Conservation (phyloP, 2,329 filamentous ascomycete species). For the Colletotrichum falcatum region DNA sequence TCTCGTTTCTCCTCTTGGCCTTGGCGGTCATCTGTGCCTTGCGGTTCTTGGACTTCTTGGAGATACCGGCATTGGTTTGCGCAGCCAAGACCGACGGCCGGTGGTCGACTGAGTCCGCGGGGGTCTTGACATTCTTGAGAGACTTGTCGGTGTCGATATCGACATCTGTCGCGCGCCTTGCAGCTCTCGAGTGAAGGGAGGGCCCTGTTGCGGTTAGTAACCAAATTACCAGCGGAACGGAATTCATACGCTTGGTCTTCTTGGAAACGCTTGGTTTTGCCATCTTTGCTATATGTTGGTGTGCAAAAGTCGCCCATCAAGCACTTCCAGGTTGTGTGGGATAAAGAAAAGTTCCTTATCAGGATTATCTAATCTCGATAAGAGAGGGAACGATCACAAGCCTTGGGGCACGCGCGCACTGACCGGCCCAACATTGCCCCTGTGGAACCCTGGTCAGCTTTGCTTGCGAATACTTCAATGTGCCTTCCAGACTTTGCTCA, state of each 20-base stretch:
- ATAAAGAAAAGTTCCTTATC: slow-evolving; percentile 40
- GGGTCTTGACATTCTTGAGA: slow-evolving; percentile 69
- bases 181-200: slow-evolving; percentile 79
- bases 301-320: slow-evolving; percentile 17
- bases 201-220: slow-evolving; percentile 57
- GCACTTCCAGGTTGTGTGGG: slow-evolving; percentile 28
- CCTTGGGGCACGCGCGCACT: slow-evolving; percentile 15
- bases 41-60: slow-evolving; percentile 73
- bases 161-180: slow-evolving; percentile 77
- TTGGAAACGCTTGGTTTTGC: slow-evolving; percentile 44
- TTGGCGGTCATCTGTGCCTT: slow-evolving; percentile 67
- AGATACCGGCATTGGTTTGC: slow-evolving; percentile 74
- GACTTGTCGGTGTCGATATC: slow-evolving; percentile 79
- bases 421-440: slow-evolving; percentile 29
- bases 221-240: neutral
- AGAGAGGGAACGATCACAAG: slow-evolving; percentile 24
- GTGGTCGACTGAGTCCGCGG: slow-evolving; percentile 59
- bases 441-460: slow-evolving; percentile 33
- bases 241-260: slow-evolving; percentile 47
- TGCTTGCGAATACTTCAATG: slow-evolving; percentile 11
- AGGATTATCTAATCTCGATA: slow-evolving; percentile 37
- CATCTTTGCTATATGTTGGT: slow-evolving; percentile 37
- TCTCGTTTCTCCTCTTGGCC: slow-evolving; percentile 68
- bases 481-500: slow-evolving; percentile 23
- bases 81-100: slow-evolving; percentile 77